Conservation (phyloP, 495 filamentous ascomycete genomes). For the Aspergillus cavernicola region DNA sequence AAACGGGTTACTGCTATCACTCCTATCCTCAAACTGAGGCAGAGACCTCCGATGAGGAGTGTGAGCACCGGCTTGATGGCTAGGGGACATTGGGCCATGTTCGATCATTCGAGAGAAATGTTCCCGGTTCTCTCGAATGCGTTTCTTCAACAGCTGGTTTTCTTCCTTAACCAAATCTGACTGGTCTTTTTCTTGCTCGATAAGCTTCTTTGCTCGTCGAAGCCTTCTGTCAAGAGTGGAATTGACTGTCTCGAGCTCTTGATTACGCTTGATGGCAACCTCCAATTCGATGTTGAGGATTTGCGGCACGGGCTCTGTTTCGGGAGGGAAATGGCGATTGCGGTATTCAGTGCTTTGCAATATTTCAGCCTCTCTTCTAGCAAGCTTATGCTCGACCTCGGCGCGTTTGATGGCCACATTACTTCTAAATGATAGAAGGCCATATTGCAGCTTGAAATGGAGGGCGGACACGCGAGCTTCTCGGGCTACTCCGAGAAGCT, state of each 20-base stretch:
- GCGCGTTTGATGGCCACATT: conserved; percentile 82
- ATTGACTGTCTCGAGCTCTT: conserved; percentile 63
- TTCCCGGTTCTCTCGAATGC: conserved; percentile 83
- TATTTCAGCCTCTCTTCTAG: conserved; percentile 84
- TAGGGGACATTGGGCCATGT: conserved; percentile 46
- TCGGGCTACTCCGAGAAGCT: conserved; percentile 48
- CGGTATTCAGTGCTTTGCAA: conserved; percentile 58
- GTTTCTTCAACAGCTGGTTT: conserved; percentile 68
- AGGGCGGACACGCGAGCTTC: conserved; percentile 77
- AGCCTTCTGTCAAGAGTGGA: conserved; percentile 59
- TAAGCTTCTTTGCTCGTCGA: conserved; percentile 68
- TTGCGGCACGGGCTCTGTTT: conserved; percentile 30
- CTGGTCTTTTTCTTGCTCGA: conserved; percentile 61
- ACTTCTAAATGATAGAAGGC: conserved; percentile 79
- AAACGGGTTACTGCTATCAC: conserved; percentile 55
- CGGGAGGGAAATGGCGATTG: conserved; percentile 35
- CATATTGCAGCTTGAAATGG: conserved; percentile 91
- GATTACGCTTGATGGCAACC: conserved; percentile 45
- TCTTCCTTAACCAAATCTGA: conserved; percentile 56
- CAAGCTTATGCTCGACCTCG: conserved; percentile 89
- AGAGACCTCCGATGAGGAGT: conserved; percentile 43
- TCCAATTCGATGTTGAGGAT: conserved; percentile 39
- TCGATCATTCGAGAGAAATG: conserved; percentile 69
- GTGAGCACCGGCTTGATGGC: conserved; percentile 41
- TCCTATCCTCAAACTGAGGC: conserved; percentile 46